Evolutionary conservation across 2,329 filamentous ascomycete species (phyloP).

Genomic region (Teratosphaeriaceae sp.): DNA sequence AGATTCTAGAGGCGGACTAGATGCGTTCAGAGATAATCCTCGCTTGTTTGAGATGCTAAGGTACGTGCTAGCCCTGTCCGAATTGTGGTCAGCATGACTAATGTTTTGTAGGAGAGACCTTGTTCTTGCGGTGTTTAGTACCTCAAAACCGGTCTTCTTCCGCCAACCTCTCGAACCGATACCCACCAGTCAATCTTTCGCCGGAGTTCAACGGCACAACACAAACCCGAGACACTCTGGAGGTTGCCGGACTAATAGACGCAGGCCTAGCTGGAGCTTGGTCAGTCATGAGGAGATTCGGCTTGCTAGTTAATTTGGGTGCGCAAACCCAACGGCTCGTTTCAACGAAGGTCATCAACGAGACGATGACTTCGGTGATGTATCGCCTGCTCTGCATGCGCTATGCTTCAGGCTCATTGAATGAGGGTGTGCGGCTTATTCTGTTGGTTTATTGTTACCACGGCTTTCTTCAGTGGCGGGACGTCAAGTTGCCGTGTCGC

Average conservation of each 20-base stretch:
- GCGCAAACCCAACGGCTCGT: conserved; percentile 4
- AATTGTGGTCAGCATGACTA: neutral
- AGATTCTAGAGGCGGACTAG: conserved; percentile 3
- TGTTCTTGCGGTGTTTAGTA: conserved; percentile 1
- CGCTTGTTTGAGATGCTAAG: conserved; percentile 4
- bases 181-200: neutral
- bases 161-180: conserved; percentile 5
- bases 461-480: conserved; percentile 4
- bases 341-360: conserved; percentile 4
- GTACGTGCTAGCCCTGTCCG: neutral
- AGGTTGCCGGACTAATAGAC: neutral
- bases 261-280: conserved; percentile 1
- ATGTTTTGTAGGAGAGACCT: conserved; percentile 1
- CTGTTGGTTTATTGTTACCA: conserved; percentile 4
- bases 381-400: conserved; percentile 3
- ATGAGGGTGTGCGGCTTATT: conserved; percentile 1
- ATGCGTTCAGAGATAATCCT: neutral
- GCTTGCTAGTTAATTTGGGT: conserved; percentile 5
- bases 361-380: conserved; percentile 6
- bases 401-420: neutral
- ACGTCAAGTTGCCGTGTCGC: conserved; percentile 3
- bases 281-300: conserved; percentile 4
- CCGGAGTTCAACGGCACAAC: conserved; percentile 3
- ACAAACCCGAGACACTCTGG: neutral
- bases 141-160: conserved; percentile 4